These are phyloP conservation scores for Aspergillus pseudoglaucus DNA, from an alignment of 2,329 filamentous ascomycete species.

Conservation along the genomic window DNA sequence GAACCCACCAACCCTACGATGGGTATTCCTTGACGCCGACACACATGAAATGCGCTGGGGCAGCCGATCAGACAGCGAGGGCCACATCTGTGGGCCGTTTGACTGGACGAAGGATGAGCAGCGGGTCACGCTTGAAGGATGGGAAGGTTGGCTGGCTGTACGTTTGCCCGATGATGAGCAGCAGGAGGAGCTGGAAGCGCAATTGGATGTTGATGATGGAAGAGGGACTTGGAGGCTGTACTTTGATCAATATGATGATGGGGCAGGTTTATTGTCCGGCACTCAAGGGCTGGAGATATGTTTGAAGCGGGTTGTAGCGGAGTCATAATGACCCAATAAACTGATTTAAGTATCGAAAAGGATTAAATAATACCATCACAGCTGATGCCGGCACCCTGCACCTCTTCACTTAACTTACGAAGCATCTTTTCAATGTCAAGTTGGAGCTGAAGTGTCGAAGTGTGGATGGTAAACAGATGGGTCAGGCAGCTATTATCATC, in stretches of 20 bases:
- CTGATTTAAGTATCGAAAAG: no score
- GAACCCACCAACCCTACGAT: constrained; percentile 15
- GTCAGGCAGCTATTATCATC: no score
- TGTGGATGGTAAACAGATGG: no score
- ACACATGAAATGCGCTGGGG: constrained; percentile 21
- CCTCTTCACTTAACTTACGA: no score
- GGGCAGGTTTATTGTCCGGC: constrained; percentile 14
- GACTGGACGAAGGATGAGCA: constrained; percentile 16
- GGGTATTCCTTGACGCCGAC: constrained; percentile 18
- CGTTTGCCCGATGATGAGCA: constrained; percentile 13
- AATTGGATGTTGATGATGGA: constrained; percentile 10
- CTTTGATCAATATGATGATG: constrained; percentile 20
- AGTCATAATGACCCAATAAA: no score
- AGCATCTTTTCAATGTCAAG: no score
- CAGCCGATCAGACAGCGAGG: constrained; percentile 16
- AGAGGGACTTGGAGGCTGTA: constrained; percentile 18
- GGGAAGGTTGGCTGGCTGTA: constrained; percentile 19
- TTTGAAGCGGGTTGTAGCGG: no score
- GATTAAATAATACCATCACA: no score
- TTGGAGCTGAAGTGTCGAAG: no score
- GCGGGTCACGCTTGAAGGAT: constrained; percentile 15
- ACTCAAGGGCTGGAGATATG: constrained; percentile 16
- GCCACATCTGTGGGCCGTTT: constrained; percentile 17
- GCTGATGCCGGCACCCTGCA: no score
- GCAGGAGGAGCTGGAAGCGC: constrained; percentile 7